Evolutionary conservation across 2,329 filamentous ascomycete genomes (phyloP).

Genomic region (Cladophialophora psammophila): DNA sequence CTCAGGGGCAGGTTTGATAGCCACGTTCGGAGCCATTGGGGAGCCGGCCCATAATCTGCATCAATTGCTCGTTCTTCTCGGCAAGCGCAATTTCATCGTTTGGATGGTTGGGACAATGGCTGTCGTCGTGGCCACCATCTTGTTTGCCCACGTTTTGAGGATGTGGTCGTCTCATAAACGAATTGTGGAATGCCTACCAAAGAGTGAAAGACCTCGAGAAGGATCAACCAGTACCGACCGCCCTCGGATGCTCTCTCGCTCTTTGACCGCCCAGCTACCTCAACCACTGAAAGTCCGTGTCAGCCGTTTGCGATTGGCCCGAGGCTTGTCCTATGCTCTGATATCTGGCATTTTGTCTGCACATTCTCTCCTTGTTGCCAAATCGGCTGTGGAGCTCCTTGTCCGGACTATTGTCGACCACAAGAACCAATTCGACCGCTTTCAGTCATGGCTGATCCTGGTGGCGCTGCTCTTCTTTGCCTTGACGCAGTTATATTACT

Average conservation of each 20-base stretch:
- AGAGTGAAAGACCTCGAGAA: constrained; percentile 34
- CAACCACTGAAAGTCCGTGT: constrained; percentile 52
- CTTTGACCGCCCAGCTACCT: constrained; percentile 51
- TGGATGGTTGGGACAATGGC: constrained; percentile 87
- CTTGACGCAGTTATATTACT: constrained; percentile 90
- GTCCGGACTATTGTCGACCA: constrained; percentile 81
- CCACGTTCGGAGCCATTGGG: constrained; percentile 89
- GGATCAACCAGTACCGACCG: constrained; percentile 40
- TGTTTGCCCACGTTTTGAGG: constrained; percentile 60
- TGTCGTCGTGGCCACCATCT: constrained; percentile 72
- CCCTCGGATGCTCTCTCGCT: constrained; percentile 44
- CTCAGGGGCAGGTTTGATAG: constrained; percentile 86
- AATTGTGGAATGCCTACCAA: constrained; percentile 35
- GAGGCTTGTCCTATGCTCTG: constrained; percentile 86
- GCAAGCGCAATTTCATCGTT: constrained; percentile 75
- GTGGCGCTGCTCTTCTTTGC: constrained; percentile 81
- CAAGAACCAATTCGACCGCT: constrained; percentile 91
- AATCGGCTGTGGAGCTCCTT: constrained; percentile 93
- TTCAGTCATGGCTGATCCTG: constrained; percentile 93
- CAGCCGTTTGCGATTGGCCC: constrained; percentile 73
- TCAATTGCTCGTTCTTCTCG: constrained; percentile 79
- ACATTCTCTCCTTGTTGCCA: constrained; percentile 90
- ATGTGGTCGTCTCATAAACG: constrained; percentile 40
- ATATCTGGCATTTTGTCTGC: constrained; percentile 93
- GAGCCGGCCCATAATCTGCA: constrained; percentile 88